phyloP scores from a whole-genome alignment of 2,329 filamentous ascomycete genomes.

The Curvularia sp. region DNA sequence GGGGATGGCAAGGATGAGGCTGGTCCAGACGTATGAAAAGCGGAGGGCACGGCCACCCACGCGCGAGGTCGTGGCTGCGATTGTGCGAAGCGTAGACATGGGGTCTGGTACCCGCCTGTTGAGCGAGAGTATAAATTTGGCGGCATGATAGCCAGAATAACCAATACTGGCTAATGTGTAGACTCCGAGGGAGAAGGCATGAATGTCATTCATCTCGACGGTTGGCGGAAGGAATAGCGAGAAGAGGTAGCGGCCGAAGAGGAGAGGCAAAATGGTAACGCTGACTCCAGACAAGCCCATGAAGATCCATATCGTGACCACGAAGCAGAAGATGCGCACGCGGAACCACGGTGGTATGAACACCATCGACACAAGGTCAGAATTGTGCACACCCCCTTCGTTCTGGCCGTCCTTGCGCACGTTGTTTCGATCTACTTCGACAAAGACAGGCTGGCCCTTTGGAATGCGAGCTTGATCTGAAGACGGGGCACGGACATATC shows the following conservation, averaged over 20 bases:
- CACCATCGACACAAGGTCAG: constrained; percentile 60
- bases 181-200: constrained; percentile 90
- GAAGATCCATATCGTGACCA: constrained; percentile 91
- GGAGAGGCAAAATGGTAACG: constrained; percentile 83
- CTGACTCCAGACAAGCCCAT: constrained; percentile 86
- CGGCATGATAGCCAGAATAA: constrained; percentile 63
- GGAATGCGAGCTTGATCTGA: constrained; percentile 95
- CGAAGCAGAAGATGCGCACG: constrained; percentile 80
- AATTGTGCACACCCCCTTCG: constrained; percentile 51
- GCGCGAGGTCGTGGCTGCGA: constrained; percentile 38
- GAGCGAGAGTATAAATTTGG: constrained; percentile 53
- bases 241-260: constrained; percentile 83
- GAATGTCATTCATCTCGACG: constrained; percentile 84
- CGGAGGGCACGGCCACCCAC: constrained; percentile 52
- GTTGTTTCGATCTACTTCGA: constrained; percentile 74
- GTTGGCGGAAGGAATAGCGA: constrained; percentile 71
- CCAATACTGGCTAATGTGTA: constrained; percentile 75
- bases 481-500: constrained; percentile 88
- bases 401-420: constrained; percentile 66
- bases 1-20: constrained; percentile 80
- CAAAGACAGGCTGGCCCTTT: constrained; percentile 81
- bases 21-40: constrained; percentile 76
- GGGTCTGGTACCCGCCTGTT: constrained; percentile 39
- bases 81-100: constrained; percentile 39
- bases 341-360: constrained; percentile 87